A percentile compares a stretch with the other conserved stretches of the same genome.
These are phyloP conservation scores for Crithidia acanthocephali DNA, from an alignment of 208 protist species.

Conservation along the genomic window DNA sequence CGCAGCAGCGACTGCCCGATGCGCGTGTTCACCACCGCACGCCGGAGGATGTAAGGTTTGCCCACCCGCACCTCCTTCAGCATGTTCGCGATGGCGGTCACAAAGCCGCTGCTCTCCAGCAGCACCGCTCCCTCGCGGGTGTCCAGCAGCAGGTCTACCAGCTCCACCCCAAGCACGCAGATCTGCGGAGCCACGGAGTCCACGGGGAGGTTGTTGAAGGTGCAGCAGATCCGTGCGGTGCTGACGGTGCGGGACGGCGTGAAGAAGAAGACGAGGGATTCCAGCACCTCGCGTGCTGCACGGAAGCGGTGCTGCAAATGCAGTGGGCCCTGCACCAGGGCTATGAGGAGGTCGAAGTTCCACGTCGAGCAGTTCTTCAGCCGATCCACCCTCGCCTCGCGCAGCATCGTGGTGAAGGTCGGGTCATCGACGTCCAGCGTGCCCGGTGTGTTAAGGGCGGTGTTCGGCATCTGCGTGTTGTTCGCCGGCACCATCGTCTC, in stretches of 20 bases:
- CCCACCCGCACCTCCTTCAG: constrained; percentile 74
- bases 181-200: constrained; percentile 56
- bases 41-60: constrained; percentile 55
- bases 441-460: constrained; percentile 36
- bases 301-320: constrained; percentile 58
- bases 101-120: constrained; percentile 62
- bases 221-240: constrained; percentile 42
- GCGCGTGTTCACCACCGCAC: constrained; percentile 52
- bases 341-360: constrained; percentile 77
- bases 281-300: constrained; percentile 48
- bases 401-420: constrained; percentile 54
- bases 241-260: constrained; percentile 39
- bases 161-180: constrained; percentile 68
- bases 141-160: constrained; percentile 82
- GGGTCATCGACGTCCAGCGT: constrained; percentile 69
- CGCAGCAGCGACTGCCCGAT: constrained; percentile 77
- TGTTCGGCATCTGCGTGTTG: constrained; percentile 37
- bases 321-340: constrained; percentile 81
- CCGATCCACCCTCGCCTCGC: constrained; percentile 63
- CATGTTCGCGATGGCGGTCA: constrained; percentile 44
- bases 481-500: constrained; percentile 28
- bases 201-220: constrained; percentile 54
- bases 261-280: constrained; percentile 78
- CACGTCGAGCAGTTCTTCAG: constrained; percentile 44
- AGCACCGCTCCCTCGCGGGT: constrained; percentile 65